Percentiles rank a stretch among this genome's conserved stretches.
These are phyloP conservation scores for Miscanthus lutarioriparius DNA, from an alignment of 176 grass and related monocot genomes.

Conservation along the genomic window DNA sequence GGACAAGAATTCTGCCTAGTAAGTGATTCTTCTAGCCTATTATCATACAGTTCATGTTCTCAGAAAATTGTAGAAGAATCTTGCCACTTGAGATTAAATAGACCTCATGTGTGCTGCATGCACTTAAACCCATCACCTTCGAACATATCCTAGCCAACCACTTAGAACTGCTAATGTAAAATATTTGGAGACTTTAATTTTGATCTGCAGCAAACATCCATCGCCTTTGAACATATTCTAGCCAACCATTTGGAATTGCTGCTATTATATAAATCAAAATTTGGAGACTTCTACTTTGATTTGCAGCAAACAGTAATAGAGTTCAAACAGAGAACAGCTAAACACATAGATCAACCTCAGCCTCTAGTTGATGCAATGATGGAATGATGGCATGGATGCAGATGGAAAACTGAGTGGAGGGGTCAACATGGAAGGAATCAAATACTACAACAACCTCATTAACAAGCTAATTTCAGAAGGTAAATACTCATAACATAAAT, in stretches of 20 bases:
- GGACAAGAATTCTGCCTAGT: constrained; percentile 84
- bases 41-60: neutral
- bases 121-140: neutral
- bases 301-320: neutral
- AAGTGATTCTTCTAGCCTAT: constrained; percentile 40
- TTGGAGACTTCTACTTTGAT: constrained; percentile 10
- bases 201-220: neutral
- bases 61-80: constrained; percentile 14
- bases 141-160: constrained; percentile 18
- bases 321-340: neutral
- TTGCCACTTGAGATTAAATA: constrained; percentile 15
- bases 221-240: constrained; percentile 24
- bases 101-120: neutral
- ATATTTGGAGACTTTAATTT: neutral
- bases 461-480: constrained; percentile 74
- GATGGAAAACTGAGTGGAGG: constrained; percentile 71
- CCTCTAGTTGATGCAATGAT: constrained; percentile 11
- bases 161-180: neutral
- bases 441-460: constrained; percentile 86
- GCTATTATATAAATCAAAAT: neutral
- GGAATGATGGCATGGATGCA: constrained; percentile 22
- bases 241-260: neutral
- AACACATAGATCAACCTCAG: neutral
- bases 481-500: constrained; percentile 11
- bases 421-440: constrained; percentile 73